Evolutionary conservation across 805 yeast genomes (phyloP).

Genomic region (Wickerhamomyces mucosus): DNA sequence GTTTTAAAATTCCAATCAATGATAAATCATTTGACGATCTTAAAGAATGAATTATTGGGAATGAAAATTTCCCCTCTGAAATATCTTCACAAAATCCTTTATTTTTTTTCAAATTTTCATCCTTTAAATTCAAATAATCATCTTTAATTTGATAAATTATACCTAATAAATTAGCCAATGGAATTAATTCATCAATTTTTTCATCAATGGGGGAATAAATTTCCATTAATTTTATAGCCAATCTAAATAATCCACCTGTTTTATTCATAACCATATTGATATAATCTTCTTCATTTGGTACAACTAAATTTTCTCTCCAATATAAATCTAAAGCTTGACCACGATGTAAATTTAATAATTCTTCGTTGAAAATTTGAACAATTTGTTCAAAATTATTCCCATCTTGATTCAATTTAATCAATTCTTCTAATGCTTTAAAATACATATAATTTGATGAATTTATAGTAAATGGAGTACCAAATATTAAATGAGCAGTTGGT

Average conservation of each 20-base stretch:
- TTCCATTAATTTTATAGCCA: conserved; percentile 60
- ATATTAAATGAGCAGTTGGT: conserved; percentile 71
- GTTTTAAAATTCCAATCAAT: conserved; percentile 39
- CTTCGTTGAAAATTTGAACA: conserved; percentile 46
- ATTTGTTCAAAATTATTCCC: conserved; percentile 17
- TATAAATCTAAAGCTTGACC: conserved; percentile 88
- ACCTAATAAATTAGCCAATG: conserved; percentile 70
- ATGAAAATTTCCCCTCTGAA: conserved; percentile 82
- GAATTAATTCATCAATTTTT: conserved; percentile 30
- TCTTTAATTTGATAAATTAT: conserved; percentile 79
- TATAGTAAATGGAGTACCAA: conserved; percentile 71
- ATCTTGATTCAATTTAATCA: conserved; percentile 1
- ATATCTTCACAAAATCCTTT: conserved; percentile 83
- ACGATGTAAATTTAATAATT: conserved; percentile 69
- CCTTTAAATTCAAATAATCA: conserved; percentile 65
- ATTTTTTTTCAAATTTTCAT: conserved; percentile 39
- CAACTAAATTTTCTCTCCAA: conserved; percentile 64
- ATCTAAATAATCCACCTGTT: conserved; percentile 82
- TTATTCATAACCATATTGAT: conserved; percentile 76
- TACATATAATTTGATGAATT: conserved; percentile 80
- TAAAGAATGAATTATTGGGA: conserved; percentile 70
- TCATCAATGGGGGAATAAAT: conserved; percentile 10
- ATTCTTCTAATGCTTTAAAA: conserved; percentile 48
- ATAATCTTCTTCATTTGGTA: conserved; percentile 60
- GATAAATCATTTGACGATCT: conserved; percentile 29